Percentiles rank a stretch among this genome's conserved stretches.
phyloP scores from a whole-genome alignment of 2,329 filamentous ascomycete genomes.

The Pestalotiopsis sp. region DNA sequence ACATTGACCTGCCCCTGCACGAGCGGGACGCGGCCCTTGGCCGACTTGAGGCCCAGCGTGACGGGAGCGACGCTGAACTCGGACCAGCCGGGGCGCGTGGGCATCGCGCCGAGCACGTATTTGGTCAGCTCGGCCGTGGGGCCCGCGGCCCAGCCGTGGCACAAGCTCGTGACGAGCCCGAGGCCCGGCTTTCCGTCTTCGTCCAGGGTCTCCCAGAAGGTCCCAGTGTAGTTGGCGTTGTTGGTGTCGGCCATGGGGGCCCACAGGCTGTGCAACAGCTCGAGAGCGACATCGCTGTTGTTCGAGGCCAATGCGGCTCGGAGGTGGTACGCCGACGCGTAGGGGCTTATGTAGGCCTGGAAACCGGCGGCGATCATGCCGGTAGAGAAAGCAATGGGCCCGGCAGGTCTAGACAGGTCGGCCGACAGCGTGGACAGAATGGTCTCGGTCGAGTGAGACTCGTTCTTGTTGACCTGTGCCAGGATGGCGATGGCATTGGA shows the following conservation, averaged over 20 bases:
- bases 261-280: constrained; percentile 25
- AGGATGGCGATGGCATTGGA: constrained; percentile 35
- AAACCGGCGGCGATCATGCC: constrained; percentile 1
- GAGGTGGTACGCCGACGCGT: constrained; percentile 32
- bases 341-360: constrained; percentile 18
- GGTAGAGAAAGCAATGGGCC: constrained; percentile 13
- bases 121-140: constrained; percentile 34
- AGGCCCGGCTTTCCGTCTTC: constrained; percentile 27
- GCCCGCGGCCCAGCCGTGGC: constrained; percentile 36
- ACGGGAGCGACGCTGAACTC: constrained; percentile 13
- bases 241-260: constrained; percentile 27
- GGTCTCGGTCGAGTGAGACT: constrained; percentile 16
- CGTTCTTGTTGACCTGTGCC: constrained; percentile 24
- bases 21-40: neutral
- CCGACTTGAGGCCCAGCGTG: constrained; percentile 2
- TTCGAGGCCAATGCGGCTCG: constrained; percentile 27
- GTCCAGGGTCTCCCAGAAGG: constrained; percentile 33
- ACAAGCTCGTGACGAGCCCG: constrained; percentile 30
- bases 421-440: constrained; percentile 22
- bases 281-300: constrained; percentile 13
- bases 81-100: constrained; percentile 23
- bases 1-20: neutral
- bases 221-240: constrained; percentile 30
- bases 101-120: constrained; percentile 29
- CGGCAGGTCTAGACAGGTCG: constrained; percentile 16